Percentiles rank a stretch among this genome's conserved stretches.
These are phyloP conservation scores for Penicillium ucsense DNA, from an alignment of 495 filamentous ascomycete genomes.

Conservation along the genomic window DNA sequence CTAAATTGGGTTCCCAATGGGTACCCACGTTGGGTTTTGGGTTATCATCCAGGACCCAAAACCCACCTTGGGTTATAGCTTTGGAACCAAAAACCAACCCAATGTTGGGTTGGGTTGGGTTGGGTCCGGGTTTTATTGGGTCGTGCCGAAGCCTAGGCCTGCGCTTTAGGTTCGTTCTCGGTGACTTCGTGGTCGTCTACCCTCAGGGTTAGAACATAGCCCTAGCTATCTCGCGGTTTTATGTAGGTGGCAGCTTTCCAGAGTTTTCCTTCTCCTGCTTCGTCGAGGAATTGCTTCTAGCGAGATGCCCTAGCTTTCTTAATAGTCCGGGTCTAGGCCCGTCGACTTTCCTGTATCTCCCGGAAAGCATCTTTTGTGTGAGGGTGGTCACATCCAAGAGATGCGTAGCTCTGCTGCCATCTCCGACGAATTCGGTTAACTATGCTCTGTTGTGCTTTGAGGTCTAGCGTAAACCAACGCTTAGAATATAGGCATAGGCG, in stretches of 20 bases:
- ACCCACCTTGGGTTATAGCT: no score
- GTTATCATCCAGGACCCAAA: no score
- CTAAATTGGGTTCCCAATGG: no score
- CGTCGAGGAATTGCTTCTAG: constrained; percentile 8
- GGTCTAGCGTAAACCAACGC: constrained; percentile 15
- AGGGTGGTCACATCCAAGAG: constrained; percentile 2
- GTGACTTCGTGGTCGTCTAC: constrained; percentile 5
- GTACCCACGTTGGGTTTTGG: no score
- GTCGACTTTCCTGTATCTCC: constrained; percentile 9
- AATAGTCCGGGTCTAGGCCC: constrained; percentile 5
- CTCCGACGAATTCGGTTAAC: constrained; percentile 11
- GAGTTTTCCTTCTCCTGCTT: constrained; percentile 8
- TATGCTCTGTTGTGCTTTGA: constrained; percentile 9
- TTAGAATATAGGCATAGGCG: no score
- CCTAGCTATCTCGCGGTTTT: constrained; percentile 14
- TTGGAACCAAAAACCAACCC: no score
- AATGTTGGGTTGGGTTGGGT: no score
- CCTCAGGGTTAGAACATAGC: constrained; percentile 9
- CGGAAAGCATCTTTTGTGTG: neutral
- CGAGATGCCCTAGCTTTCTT: constrained; percentile 3
- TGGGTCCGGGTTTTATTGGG: no score
- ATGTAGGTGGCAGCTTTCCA: constrained; percentile 18
- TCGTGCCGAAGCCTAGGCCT: no score
- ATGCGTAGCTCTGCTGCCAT: constrained; percentile 13
- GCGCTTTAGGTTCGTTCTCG: constrained; percentile 18